These are phyloP conservation scores for Nissolia schottii DNA, from an alignment of 306 rosid genomes.

Conservation along the genomic window DNA sequence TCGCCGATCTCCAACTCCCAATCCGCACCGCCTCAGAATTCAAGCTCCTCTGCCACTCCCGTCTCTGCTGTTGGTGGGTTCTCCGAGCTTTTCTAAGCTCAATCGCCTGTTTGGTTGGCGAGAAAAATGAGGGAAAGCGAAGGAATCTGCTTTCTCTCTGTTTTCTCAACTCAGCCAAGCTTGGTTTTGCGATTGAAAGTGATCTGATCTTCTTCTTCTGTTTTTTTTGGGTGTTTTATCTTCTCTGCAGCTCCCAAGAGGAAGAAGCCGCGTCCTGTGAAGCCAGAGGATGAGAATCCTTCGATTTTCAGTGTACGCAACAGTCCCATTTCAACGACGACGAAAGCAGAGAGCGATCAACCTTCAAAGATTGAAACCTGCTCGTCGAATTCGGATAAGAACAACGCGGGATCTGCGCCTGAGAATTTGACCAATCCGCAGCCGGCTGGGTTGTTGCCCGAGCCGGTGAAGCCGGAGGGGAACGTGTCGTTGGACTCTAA, in stretches of 20 bases:
- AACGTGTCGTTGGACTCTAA: conserved; percentile 38
- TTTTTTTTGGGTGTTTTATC: background rate
- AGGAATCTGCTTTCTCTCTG: background rate
- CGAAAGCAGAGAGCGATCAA: conserved; percentile 46
- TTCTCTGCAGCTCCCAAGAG: conserved; percentile 72
- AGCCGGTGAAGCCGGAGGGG: conserved; percentile 49
- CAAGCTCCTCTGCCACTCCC: conserved; percentile 43
- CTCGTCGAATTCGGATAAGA: conserved; percentile 44
- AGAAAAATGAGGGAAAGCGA: background rate
- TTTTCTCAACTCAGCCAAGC: background rate
- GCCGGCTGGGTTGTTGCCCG: conserved; percentile 17
- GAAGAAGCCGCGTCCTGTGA: conserved; percentile 72
- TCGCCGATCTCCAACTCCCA: conserved; percentile 74
- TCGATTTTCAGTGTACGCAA: conserved; percentile 36
- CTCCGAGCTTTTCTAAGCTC: background rate
- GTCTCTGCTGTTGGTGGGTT: conserved; percentile 71
- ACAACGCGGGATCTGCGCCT: conserved; percentile 43
- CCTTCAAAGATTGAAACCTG: conserved; percentile 45
- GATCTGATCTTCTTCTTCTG: background rate
- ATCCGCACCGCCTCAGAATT: conserved; percentile 54
- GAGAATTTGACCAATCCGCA: conserved; percentile 46
- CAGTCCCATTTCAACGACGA: conserved; percentile 47
- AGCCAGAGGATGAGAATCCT: conserved; percentile 66
- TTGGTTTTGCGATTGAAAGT: background rate
- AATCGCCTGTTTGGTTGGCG: background rate